Percentiles rank a stretch among this genome's conserved stretches.
These are phyloP conservation scores for Citrullus mucosospermus DNA, from an alignment of 306 rosid genomes.

Conservation along the genomic window DNA sequence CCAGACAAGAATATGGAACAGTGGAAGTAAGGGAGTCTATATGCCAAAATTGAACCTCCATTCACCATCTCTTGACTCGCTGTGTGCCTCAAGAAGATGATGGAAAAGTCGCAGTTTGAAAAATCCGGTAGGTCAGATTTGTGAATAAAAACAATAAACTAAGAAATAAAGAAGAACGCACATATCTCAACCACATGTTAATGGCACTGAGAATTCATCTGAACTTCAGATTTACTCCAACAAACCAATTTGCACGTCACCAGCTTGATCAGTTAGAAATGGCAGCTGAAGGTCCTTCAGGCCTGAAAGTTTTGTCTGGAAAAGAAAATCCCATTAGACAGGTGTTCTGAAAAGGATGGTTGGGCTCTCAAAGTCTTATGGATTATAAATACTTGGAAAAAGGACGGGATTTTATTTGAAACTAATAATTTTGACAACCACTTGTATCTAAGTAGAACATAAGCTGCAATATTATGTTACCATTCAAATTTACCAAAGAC, in stretches of 20 bases:
- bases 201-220: conserved; percentile 76
- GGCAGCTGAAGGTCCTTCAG: conserved; percentile 72
- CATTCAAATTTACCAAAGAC: neutral
- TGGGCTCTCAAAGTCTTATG: conserved; percentile 39
- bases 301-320: conserved; percentile 50
- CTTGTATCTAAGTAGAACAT: neutral
- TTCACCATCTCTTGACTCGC: conserved; percentile 69
- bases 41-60: conserved; percentile 48
- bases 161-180: neutral
- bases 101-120: conserved; percentile 63
- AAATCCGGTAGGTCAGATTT: conserved; percentile 10
- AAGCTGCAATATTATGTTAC: neutral
- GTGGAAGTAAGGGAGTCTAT: neutral
- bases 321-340: conserved; percentile 63
- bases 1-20: neutral
- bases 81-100: conserved; percentile 71
- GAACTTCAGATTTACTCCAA: conserved; percentile 81
- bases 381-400: neutral
- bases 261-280: conserved; percentile 56
- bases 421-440: neutral
- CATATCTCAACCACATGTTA: conserved; percentile 44
- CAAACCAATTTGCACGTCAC: conserved; percentile 73
- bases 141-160: conserved; percentile 8
- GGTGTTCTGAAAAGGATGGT: conserved; percentile 67
- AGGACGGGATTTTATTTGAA: neutral